phyloP scores from a whole-genome alignment of 768 basidiomycete genomes.

The Russula ochroleuca region DNA sequence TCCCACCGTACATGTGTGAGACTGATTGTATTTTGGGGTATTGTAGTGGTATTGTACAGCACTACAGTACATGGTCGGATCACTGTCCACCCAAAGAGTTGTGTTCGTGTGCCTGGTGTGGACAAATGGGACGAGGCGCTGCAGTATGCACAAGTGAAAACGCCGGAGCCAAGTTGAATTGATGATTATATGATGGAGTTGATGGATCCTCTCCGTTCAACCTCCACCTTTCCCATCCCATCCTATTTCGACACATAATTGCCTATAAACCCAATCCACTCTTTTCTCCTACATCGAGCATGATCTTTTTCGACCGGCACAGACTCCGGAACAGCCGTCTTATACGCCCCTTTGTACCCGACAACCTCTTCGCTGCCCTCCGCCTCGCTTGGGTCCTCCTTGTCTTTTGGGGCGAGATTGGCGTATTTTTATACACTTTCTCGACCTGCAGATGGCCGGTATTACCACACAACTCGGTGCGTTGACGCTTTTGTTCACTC shows the following conservation, averaged over 20 bases:
- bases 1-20: no score
- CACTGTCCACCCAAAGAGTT: no score
- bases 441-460: conserved; percentile 56
- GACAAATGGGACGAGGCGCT: no score
- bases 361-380: conserved; percentile 32
- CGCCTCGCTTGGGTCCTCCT: conserved; percentile 56
- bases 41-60: no score
- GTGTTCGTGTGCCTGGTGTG: no score
- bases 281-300: neutral
- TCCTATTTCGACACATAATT: neutral
- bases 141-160: no score
- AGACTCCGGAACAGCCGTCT: neutral
- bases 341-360: conserved; percentile 5
- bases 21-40: no score
- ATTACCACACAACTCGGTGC: neutral
- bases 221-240: neutral
- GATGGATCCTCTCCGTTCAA: neutral
- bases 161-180: neutral
- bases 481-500: neutral
- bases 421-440: conserved; percentile 48
- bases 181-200: neutral
- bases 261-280: neutral
- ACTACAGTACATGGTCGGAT: no score
- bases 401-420: conserved; percentile 69
- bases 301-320: neutral